Conservation (phyloP, 1,284 basidiomycete species). For the Tilletia horrida region DNA sequence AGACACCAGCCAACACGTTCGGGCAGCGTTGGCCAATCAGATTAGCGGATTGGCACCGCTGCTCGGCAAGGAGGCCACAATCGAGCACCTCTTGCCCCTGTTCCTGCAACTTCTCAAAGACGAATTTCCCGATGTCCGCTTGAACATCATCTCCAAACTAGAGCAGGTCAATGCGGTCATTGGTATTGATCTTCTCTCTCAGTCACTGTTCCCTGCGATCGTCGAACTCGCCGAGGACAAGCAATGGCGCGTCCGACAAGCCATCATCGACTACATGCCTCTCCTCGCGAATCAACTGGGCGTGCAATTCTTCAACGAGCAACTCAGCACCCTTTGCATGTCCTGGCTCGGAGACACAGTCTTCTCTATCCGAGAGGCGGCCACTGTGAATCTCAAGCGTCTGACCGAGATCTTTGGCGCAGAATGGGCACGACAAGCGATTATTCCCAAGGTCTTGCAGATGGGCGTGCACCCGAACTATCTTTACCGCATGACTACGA, state of each 20-base stretch:
- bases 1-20: constrained; percentile 93
- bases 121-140: constrained; percentile 94
- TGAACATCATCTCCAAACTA: constrained; percentile 98
- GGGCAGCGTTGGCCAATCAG: constrained; percentile 91
- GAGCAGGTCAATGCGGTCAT: constrained; percentile 96
- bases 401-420: constrained; percentile 98
- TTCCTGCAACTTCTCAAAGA: constrained; percentile 97
- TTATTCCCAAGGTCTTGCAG: constrained; percentile 94
- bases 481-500: constrained; percentile 97
- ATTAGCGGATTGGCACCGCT: constrained; percentile 96
- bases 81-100: constrained; percentile 91
- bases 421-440: constrained; percentile 90
- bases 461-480: constrained; percentile 98
- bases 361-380: constrained; percentile 95
- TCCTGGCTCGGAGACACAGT: constrained; percentile 98
- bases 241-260: constrained; percentile 98
- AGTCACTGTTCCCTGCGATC: constrained; percentile 94
- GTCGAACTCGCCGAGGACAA: constrained; percentile 98
- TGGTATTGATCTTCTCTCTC: constrained; percentile 90
- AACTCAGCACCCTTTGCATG: constrained; percentile 95
- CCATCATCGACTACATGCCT: constrained; percentile 98
- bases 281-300: constrained; percentile 94
- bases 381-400: constrained; percentile 94
- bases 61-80: constrained; percentile 87
- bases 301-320: constrained; percentile 95